Base-by-base conservation (phyloP, 441 rosid genomes). In the Hura crepitans region DNA sequence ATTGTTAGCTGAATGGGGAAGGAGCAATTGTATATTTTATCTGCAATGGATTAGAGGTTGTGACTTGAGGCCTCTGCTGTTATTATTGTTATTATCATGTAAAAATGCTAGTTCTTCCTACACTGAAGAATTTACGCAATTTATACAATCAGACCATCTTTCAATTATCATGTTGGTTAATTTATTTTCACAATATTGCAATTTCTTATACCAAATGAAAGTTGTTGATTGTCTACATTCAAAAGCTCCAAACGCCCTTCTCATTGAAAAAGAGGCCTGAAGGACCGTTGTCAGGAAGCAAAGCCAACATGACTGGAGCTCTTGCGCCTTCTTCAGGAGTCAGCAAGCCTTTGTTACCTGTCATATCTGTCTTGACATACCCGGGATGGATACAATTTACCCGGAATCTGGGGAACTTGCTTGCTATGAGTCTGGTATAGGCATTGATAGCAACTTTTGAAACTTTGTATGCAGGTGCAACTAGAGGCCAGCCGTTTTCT, bases 361-460 rank as follows among this genome's bases (percentile, higher is more conserved):
- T 58, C 62, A 58, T 17, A 11, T 30, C 62, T 14, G 23, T 58
- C 62, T 58, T 58, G 42, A 58, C 39, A 22, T 5, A 10, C n/a
- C 42, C 42, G 8, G 39, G 62, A 58, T 58, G 43, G 18, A 58
- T 4, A 4, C 62, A 58, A 6, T 58, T 30, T 17, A 58, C 62
- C 18, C 62, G 23, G 12, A 58, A 30, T 1, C 12, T 17, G n/a
- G 62, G 42, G 22, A 30, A 57, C 6, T 57, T 57, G 31, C 62
- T 28, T 4, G 39, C 42, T 30, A 30, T 2, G 22, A 56, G 37
- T 56, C 61, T 27, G 37, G 37, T 56, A 30, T 58, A 58, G 0
- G 23, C 62, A 30, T 58, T 58, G n/a, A 58, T 31, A 4, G 62
- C 39, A 58, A 42, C 62, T 33, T 58, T 58, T 9, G 62, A 58